Conservation (phyloP, 2,329 filamentous ascomycete genomes). For the Venturiaceae sp. region DNA sequence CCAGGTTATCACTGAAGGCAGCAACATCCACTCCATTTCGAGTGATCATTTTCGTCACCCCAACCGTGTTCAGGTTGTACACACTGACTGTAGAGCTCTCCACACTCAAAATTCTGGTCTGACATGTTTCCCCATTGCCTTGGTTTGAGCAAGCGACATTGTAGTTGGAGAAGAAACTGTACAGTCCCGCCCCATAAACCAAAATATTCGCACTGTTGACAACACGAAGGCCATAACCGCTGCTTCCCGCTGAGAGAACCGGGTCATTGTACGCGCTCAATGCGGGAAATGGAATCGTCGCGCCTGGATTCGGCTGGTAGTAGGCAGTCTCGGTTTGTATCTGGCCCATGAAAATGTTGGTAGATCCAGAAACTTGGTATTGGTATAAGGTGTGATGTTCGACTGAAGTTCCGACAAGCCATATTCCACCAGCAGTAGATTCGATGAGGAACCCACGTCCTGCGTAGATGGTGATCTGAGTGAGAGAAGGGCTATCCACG, state of each 20-base stretch:
- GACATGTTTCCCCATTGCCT: too few species aligned
- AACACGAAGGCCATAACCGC: conserved; percentile 64
- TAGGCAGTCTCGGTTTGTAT: conserved; percentile 85
- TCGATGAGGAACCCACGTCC: conserved; percentile 75
- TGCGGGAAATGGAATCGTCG: conserved; percentile 53
- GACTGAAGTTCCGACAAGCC: conserved; percentile 57
- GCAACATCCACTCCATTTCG: too few species aligned
- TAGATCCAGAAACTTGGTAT: conserved; percentile 71
- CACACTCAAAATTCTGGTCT: conserved; percentile 67
- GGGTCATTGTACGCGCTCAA: conserved; percentile 54
- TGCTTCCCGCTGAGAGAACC: conserved; percentile 46
- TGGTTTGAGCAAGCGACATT: conserved; percentile 62
- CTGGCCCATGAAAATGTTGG: conserved; percentile 70
- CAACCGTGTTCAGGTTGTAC: conserved; percentile 14
- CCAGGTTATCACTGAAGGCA: too few species aligned
- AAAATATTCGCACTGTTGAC: conserved; percentile 56
- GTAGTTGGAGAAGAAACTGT: conserved; percentile 81
- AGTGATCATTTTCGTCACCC: conserved; percentile 11
- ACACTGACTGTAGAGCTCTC: conserved; percentile 30
- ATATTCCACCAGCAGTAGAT: conserved; percentile 23
- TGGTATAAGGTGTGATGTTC: conserved; percentile 59
- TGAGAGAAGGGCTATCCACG: conserved; percentile 62
- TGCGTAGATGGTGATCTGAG: conserved; percentile 74
- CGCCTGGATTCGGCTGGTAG: conserved; percentile 74
- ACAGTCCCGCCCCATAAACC: conserved; percentile 65